Percentiles rank a stretch among this genome's conserved stretches.
These are phyloP conservation scores for Ocimum tenuiflorum DNA, from an alignment of 257 asterid genomes.

Conservation along the genomic window DNA sequence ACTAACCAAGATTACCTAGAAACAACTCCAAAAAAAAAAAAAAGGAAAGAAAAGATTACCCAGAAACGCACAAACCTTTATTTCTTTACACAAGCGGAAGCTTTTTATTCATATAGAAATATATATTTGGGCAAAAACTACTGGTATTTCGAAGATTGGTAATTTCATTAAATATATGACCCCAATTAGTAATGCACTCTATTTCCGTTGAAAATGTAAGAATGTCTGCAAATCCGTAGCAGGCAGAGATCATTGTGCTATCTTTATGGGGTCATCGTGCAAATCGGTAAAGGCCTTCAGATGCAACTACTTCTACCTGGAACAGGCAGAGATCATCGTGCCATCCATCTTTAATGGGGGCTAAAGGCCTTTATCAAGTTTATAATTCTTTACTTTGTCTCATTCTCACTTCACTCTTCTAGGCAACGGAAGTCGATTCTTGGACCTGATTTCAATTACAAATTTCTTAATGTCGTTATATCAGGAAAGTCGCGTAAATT, in stretches of 20 bases:
- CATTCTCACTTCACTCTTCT: background rate
- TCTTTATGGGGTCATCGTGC: slow-evolving; percentile 4
- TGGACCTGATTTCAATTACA: slow-evolving; percentile 12
- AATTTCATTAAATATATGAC: background rate
- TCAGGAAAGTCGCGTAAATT: too few species aligned
- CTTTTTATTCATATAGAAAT: slow-evolving; percentile 1
- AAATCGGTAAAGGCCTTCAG: background rate
- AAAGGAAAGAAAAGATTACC: too few species aligned
- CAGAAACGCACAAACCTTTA: slow-evolving; percentile 11
- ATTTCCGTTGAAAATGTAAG: slow-evolving; percentile 9
- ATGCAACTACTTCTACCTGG: background rate
- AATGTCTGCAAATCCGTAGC: background rate
- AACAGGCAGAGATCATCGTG: background rate
- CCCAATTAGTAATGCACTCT: background rate
- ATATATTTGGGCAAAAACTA: slow-evolving; percentile 13
- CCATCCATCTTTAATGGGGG: slow-evolving; percentile 1
- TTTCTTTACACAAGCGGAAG: slow-evolving; percentile 20
- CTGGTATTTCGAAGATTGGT: background rate
- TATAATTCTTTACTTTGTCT: background rate
- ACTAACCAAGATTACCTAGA: background rate
- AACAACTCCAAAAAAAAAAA: too few species aligned
- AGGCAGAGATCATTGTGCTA: background rate
- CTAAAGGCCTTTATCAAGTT: background rate
- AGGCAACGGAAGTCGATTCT: background rate
- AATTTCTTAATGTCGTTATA: background rate